These are phyloP conservation scores for Boletellus emodensis DNA, from an alignment of 768 basidiomycete genomes.

Conservation along the genomic window DNA sequence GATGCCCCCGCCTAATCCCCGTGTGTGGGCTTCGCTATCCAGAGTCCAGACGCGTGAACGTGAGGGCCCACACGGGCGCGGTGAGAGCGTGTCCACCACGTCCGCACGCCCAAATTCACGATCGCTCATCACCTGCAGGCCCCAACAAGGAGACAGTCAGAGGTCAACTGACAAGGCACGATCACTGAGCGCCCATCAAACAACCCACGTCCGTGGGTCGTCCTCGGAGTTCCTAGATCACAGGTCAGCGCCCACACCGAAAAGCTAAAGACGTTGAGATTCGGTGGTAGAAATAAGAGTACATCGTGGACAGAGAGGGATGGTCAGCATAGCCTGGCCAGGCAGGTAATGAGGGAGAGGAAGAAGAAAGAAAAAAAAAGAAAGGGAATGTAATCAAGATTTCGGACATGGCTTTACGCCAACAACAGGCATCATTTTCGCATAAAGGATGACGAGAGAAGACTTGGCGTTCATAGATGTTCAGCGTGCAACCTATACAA, in stretches of 20 bases:
- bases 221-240: too few species aligned
- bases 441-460: neutral
- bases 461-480: constrained; percentile 3
- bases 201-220: too few species aligned
- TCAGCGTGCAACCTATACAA: constrained; percentile 10
- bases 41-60: too few species aligned
- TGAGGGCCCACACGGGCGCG: too few species aligned
- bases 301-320: constrained; percentile 12
- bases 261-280: constrained; percentile 3
- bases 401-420: constrained; percentile 1
- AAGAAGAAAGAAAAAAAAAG: neutral
- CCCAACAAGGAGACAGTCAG: too few species aligned
- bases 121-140: too few species aligned
- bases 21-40: too few species aligned
- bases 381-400: constrained; percentile 7
- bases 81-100: too few species aligned
- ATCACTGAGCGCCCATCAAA: too few species aligned
- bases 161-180: too few species aligned
- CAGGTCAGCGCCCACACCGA: neutral
- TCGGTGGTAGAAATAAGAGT: constrained; percentile 13
- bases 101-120: too few species aligned
- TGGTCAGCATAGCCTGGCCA: constrained; percentile 20
- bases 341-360: constrained; percentile 14
- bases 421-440: constrained; percentile 3
- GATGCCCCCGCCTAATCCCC: too few species aligned